Evolutionary conservation across 768 basidiomycete genomes (phyloP), one percentile per base, ranked within the genome.

Genomic region (Lyophyllum decastes): DNA sequence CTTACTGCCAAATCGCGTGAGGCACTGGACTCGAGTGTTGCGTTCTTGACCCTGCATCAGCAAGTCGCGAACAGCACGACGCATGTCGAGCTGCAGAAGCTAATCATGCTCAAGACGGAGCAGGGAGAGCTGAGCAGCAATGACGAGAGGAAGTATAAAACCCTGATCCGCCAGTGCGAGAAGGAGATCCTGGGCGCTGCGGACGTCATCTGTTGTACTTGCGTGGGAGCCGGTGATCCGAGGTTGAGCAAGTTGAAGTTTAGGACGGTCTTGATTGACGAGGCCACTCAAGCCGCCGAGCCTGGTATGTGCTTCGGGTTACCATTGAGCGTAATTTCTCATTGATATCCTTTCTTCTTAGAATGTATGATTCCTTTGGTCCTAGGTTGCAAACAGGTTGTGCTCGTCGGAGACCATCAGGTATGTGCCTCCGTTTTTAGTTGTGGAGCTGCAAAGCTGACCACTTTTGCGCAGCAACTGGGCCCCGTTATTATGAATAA

Each of bases 401-500:
- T 99, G 25, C 85, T 99, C 40, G 97, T 99, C 54, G 97, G 97
- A 52, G 96, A 98, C 75, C 92, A 97, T 72, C 93, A 81, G 70
- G 78, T n/a, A n/a, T 78, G 65, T 67, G 64, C 35, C 44, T 44
- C 22, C 35, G 16, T 24, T 12, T 16, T 34, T n/a, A 14, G 19
- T 22, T 30, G 27, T 26, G 2, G 34, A 27, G 6, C 14, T 38
- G 8, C 8, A 7, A 9, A 46, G 26, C 45, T 60, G 26, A 58
- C 55, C 2, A 52, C 38, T 4, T 52, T 33, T 70, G n/a, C 54
- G n/a, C 30, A 91, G 79, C 97, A 98, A 82, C 88, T 98, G 49
- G 97, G 97, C 0, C 97, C 97, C 7, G 97, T 98, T 66, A 98
- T 99, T 71, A 98, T 99, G 97, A 99, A 98, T 84, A 99, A 99